Percentiles rank a stretch among this genome's conserved stretches.
phyloP scores from a whole-genome alignment of 2,329 filamentous ascomycete genomes.

The Neocatenulostroma microsporum region DNA sequence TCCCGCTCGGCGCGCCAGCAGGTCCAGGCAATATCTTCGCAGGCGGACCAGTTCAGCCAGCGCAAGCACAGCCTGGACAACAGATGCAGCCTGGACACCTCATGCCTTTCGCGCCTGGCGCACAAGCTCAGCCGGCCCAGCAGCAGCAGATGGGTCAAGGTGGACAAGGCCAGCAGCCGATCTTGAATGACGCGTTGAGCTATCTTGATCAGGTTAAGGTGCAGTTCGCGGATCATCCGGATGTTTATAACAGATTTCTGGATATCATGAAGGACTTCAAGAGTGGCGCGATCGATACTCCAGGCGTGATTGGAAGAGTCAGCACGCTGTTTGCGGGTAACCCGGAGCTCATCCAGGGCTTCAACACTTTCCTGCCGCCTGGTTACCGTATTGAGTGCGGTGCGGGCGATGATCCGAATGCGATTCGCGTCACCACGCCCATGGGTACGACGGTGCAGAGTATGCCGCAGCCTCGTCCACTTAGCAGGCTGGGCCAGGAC shows the following conservation, averaged over 20 bases:
- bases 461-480: slow-evolving; percentile 53
- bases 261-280: slow-evolving; percentile 99
- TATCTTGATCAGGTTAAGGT: slow-evolving; percentile 99
- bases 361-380: slow-evolving; percentile 95
- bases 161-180: slow-evolving; percentile 74
- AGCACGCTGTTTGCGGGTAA: slow-evolving; percentile 94
- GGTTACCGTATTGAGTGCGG: slow-evolving; percentile 94
- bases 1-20: slow-evolving; percentile 14
- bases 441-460: slow-evolving; percentile 95
- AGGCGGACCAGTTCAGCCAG: slow-evolving; percentile 53
- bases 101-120: slow-evolving; percentile 38
- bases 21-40: slow-evolving; percentile 45
- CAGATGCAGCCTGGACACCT: slow-evolving; percentile 40
- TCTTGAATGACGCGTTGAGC: slow-evolving; percentile 78
- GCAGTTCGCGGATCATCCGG: slow-evolving; percentile 90
- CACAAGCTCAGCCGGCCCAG: slow-evolving; percentile 24
- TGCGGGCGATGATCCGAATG: slow-evolving; percentile 85
- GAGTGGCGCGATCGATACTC: slow-evolving; percentile 95
- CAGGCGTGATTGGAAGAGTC: slow-evolving; percentile 92
- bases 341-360: slow-evolving; percentile 80
- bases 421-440: slow-evolving; percentile 91
- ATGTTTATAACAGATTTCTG: slow-evolving; percentile 93
- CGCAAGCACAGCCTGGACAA: slow-evolving; percentile 42
- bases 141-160: slow-evolving; percentile 22
- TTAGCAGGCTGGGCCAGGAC: slow-evolving; percentile 27